Base-by-base conservation (phyloP, 2,329 filamentous ascomycete species). In the Pseudogymnoascus verrucosus region DNA sequence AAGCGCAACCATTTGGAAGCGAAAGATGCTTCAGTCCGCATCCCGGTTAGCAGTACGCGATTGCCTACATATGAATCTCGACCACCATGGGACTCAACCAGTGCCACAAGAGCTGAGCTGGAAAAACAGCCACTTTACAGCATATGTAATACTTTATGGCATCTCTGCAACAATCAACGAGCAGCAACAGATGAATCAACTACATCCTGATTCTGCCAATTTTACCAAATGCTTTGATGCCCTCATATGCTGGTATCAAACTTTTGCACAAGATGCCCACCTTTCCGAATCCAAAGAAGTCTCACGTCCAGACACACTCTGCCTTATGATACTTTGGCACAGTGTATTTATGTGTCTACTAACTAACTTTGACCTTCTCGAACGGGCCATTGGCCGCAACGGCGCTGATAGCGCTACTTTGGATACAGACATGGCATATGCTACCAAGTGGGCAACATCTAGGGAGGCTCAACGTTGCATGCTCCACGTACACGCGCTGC, bases 311-410 rank as follows among this genome's bases (percentile, higher is more conserved):
- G 65, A 66, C 31, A 16, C 14, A 2, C 61, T 67, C 10, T 67
- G 60, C 39, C 66, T 68, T 4, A 65, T 65, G 61, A 37, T 66
- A 14, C 66, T 68, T 11, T 68, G 65, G 42, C 67, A 68, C 57
- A 57, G 37, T n/a, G 64, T 64, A 26, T 68, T 68, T 51, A 67
- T 68, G 62, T 57, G 59, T 5, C 62, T 68, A 4, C 54, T 68
- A 21, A 65, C 64, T n/a, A 64, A 68, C 39, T 65, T 67, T 39
- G 21, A 64, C 12, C 26, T 39, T 16, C 66, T 68, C 36, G 67
- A 68, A 60, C 54, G 62, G 1, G 67, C 66, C 1, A 44, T 67
- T 34, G 67, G 67, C 12, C 47, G 65, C 19, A 51, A 64, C 6
- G 62, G 65, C 21, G 37, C 37, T n/a, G 31, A 39, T 19, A 47